phyloP scores from a whole-genome alignment of 768 basidiomycete species.

The Hortiboletus flavorubellus region DNA sequence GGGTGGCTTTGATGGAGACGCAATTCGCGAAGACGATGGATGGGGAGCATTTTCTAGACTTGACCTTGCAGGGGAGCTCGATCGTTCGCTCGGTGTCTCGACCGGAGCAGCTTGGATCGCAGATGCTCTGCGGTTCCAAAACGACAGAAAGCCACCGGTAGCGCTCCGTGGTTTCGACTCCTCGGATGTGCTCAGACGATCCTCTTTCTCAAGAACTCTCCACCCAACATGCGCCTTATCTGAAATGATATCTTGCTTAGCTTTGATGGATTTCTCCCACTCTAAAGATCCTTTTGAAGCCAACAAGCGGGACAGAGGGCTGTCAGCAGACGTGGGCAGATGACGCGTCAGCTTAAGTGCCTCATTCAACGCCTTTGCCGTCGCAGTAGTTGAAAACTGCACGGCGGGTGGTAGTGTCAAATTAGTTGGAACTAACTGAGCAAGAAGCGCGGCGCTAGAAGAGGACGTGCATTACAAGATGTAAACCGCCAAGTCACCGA shows the following conservation, averaged over 20 bases:
- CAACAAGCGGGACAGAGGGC: conserved; percentile 69
- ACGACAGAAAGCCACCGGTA: conserved; percentile 62
- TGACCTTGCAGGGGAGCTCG: conserved; percentile 27
- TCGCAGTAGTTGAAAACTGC: conserved; percentile 54
- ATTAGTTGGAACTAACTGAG: conserved; percentile 49
- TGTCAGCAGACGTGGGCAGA: conserved; percentile 46
- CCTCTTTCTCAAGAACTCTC: conserved; percentile 64
- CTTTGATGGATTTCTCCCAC: conserved; percentile 70
- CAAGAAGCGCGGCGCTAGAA: conserved; percentile 39
- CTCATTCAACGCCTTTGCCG: conserved; percentile 55
- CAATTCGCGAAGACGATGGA: conserved; percentile 8
- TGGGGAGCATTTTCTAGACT: conserved; percentile 27
- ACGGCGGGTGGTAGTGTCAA: conserved; percentile 46
- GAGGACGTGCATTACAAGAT: conserved; percentile 4
- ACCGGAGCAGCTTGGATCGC: conserved; percentile 17
- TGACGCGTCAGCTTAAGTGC: conserved; percentile 65
- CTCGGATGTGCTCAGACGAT: conserved; percentile 28
- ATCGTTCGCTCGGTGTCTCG: conserved; percentile 18
- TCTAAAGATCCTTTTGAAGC: conserved; percentile 70
- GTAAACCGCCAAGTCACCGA: neutral
- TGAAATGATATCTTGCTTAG: conserved; percentile 42
- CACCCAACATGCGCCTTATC: conserved; percentile 67
- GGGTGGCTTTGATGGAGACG: conserved; percentile 17
- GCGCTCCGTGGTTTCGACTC: conserved; percentile 47
- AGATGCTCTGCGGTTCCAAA: conserved; percentile 54